Percentiles rank a stretch among this genome's conserved stretches.
Evolutionary conservation across 306 rosid genomes (phyloP).

Genomic region (Fragaria ananassa): DNA sequence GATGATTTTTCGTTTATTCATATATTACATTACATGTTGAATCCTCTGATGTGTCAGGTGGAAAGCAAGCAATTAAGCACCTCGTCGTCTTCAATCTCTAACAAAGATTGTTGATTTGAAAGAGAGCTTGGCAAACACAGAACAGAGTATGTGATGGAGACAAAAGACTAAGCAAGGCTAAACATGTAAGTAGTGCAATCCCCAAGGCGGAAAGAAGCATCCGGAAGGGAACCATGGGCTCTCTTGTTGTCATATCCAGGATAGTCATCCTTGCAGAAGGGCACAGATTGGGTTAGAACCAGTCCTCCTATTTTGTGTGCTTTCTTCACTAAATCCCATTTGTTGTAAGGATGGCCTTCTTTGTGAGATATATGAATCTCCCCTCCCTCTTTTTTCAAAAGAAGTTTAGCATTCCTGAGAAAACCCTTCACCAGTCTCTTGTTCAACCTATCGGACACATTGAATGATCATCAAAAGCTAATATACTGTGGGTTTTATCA

Average conservation of each 20-base stretch:
- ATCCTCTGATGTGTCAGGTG: background rate
- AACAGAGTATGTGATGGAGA: background rate
- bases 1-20: background rate
- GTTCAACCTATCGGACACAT: slow-evolving; percentile 50
- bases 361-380: slow-evolving; percentile 75
- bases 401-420: slow-evolving; percentile 50
- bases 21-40: background rate
- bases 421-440: slow-evolving; percentile 64
- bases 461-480: background rate
- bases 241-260: slow-evolving; percentile 77
- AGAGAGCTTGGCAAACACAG: too few species aligned
- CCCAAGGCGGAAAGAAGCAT: slow-evolving; percentile 50
- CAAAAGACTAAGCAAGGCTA: slow-evolving; percentile 27
- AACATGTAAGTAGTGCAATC: slow-evolving; percentile 62
- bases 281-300: slow-evolving; percentile 34
- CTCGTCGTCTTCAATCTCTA: background rate
- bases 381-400: slow-evolving; percentile 54
- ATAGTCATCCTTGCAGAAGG: slow-evolving; percentile 52
- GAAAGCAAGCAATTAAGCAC: background rate
- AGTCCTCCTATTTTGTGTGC: slow-evolving; percentile 66
- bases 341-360: slow-evolving; percentile 69
- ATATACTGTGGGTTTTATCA: background rate
- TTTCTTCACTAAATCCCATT: slow-evolving; percentile 61
- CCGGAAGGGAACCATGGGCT: slow-evolving; percentile 55
- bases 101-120: background rate